These are phyloP conservation scores for Diaporthe ilicicola DNA, from an alignment of 2,329 filamentous ascomycete genomes.

Conservation along the genomic window DNA sequence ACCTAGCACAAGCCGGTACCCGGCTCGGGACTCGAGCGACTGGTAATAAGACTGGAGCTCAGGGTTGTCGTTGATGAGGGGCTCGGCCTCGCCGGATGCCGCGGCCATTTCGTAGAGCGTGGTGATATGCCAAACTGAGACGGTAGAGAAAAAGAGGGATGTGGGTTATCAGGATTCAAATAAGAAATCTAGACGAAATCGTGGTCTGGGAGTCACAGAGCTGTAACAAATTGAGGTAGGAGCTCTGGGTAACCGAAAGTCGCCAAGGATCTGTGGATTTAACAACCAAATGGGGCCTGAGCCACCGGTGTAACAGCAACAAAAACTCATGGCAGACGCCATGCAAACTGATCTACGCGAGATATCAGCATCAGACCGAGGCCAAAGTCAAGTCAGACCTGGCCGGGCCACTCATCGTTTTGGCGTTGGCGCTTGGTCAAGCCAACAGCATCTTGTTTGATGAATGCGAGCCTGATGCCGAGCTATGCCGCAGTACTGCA, in stretches of 20 bases:
- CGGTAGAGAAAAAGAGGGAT: too few species aligned
- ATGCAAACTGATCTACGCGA: neutral
- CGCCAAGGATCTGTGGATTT: neutral
- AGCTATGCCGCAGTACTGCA: neutral
- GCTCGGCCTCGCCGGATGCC: constrained; percentile 2
- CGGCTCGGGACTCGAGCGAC: constrained; percentile 54
- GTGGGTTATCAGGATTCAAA: neutral
- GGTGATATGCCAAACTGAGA: neutral
- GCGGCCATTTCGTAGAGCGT: neutral
- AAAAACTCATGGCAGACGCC: neutral
- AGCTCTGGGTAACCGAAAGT: neutral
- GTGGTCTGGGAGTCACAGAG: neutral
- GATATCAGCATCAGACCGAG: neutral
- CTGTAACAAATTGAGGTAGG: neutral
- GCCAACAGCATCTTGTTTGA: neutral
- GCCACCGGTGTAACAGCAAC: neutral
- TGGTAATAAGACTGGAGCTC: constrained; percentile 54
- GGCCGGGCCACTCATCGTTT: neutral
- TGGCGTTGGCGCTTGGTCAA: neutral
- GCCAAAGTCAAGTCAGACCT: neutral
- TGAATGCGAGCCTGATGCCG: neutral
- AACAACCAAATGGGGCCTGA: neutral
- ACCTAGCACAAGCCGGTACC: constrained; percentile 53
- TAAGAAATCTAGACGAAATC: neutral
- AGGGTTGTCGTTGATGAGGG: constrained; percentile 49